phyloP scores from a whole-genome alignment of 208 protist genomes.

The Crithidia bombi region DNA sequence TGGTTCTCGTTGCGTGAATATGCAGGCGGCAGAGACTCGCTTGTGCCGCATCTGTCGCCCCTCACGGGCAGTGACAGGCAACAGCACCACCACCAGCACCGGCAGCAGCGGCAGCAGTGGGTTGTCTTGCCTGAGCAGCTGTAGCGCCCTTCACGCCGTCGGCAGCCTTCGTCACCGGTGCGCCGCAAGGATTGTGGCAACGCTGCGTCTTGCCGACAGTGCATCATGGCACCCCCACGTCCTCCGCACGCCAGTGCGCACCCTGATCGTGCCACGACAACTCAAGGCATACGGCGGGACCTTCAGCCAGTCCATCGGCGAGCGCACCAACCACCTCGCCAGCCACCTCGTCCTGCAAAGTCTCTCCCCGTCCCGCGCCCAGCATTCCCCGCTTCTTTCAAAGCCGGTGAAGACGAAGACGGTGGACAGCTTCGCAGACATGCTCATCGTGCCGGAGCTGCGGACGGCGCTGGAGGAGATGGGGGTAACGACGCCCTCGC shows the following conservation, averaged over 20 bases:
- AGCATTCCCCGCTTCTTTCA: conserved; percentile 50
- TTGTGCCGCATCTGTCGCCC: not conserved
- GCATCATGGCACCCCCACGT: not conserved
- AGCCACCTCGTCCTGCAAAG: conserved; percentile 71
- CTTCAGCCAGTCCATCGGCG: conserved; percentile 71
- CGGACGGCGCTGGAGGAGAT: conserved; percentile 42
- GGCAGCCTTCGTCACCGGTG: not conserved
- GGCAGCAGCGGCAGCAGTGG: not conserved
- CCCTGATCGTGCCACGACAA: conserved; percentile 74
- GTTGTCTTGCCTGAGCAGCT: too few relatives aligned
- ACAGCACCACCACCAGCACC: not conserved
- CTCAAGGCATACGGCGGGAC: conserved; percentile 83
- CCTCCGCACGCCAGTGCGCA: conserved; percentile 31
- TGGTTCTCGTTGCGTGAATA: not conserved
- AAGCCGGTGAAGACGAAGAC: conserved; percentile 69
- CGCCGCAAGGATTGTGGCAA: not conserved
- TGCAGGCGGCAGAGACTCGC: conserved; percentile 9
- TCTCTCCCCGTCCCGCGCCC: conserved; percentile 58
- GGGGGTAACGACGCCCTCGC: conserved; percentile 68
- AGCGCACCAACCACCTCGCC: conserved; percentile 61
- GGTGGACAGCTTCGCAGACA: conserved; percentile 70
- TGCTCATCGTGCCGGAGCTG: conserved; percentile 56
- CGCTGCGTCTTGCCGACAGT: not conserved
- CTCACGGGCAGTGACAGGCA: not conserved
- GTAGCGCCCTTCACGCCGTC: too few relatives aligned